Evolutionary conservation across 2,329 filamentous ascomycete genomes (phyloP).

Genomic region (Onygena corvina): DNA sequence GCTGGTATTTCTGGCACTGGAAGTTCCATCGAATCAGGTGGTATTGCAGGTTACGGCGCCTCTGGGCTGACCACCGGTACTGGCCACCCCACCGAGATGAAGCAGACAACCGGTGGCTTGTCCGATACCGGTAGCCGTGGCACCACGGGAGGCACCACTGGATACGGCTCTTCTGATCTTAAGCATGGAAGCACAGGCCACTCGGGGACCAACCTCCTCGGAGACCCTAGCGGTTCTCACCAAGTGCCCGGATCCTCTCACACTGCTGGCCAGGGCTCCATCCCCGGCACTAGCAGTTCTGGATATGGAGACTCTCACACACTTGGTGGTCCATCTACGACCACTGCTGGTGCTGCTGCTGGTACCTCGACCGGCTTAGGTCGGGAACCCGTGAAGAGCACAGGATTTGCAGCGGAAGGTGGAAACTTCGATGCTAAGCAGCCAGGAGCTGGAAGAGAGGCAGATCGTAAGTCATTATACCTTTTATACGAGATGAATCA

Average conservation of each 20-base stretch:
- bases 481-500: neutral
- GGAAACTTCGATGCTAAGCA: slow-evolving; percentile 36
- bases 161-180: neutral
- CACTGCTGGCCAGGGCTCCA: no score
- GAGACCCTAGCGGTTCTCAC: neutral
- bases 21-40: neutral
- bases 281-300: neutral
- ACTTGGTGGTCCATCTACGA: neutral
- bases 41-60: neutral
- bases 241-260: no score
- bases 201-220: neutral
- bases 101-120: no score
- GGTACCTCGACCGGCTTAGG: neutral
- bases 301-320: neutral
- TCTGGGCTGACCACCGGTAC: no score
- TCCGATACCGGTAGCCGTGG: no score
- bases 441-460: slow-evolving; percentile 54
- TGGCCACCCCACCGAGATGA: no score
- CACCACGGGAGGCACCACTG: no score
- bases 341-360: neutral
- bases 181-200: neutral
- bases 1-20: neutral
- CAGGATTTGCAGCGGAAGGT: slow-evolving; percentile 51
- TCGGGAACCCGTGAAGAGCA: slow-evolving; percentile 45
- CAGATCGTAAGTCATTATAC: slow-evolving; percentile 43